Evolutionary conservation across 2,329 filamentous ascomycete genomes (phyloP), one percentile per base, ranked within the genome.

Genomic region (Sporothrix dimorphospora): DNA sequence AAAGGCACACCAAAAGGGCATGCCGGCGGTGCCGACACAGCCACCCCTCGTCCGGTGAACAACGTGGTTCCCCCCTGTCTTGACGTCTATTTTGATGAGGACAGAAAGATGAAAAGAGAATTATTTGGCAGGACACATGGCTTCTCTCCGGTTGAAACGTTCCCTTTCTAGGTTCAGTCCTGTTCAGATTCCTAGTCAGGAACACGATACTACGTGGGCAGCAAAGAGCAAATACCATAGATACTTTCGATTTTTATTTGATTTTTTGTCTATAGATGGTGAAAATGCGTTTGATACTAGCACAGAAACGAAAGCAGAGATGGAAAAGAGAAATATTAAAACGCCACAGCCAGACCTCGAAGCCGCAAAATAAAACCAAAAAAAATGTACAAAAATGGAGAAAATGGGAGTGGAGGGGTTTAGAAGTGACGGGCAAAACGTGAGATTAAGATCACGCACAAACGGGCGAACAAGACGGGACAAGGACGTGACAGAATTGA

Each of bases 321-420:
- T 42, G 59, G 34, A 65, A 65, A 27, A 38, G n/a, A 45, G 38
- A 65, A 45, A 19, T n/a, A 45, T 65, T 21, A 45, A 57, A 71
- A 71, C 70, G 70, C 70, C 70, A 71, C 70, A 40, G 70, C 70
- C 70, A 68, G 42, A 55, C 70, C 63, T 61, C 63, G 40, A 57
- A 24, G 42, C 19, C 24, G 14, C 12, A 30, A 65, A 69, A 30
- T 1, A 12, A 59, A 12, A 49, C 14, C n/a, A 30, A 38, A 24
- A 24, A 69, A 24, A 57, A 16, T 40, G 47, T 38, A 57, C 63
- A 69, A 49, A 69, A 72, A 61, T 30, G 47, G 53, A 59, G 40
- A 38, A 66, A 14, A 59, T 61, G 53, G n/a, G 40, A 53, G 59
- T 65, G 59, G 42, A 47, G 61, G 55, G 38, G 49, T 19, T 7